These are phyloP conservation scores for Eucalyptus sp. DNA, from an alignment of 345 rosid genomes.

Conservation along the genomic window DNA sequence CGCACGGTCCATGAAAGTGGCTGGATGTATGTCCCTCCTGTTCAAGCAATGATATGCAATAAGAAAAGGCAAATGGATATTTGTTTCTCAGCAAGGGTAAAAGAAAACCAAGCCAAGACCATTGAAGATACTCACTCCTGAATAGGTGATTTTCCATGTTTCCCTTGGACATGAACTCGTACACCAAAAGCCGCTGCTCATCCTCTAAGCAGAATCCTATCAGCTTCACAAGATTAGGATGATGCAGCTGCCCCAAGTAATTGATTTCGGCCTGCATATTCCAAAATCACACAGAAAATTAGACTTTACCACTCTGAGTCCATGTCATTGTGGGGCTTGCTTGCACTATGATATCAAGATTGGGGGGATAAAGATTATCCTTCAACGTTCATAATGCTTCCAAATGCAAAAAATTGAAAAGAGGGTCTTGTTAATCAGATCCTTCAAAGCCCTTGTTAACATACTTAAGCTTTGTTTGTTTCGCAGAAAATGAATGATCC, in stretches of 20 bases:
- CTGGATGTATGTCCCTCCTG: constrained; percentile 85
- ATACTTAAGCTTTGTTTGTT: neutral
- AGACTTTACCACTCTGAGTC: neutral
- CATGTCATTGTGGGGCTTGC: neutral
- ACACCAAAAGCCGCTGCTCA: constrained; percentile 58
- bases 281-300: neutral
- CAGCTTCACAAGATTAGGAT: constrained; percentile 69
- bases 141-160: constrained; percentile 77
- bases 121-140: constrained; percentile 35
- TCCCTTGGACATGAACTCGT: constrained; percentile 70
- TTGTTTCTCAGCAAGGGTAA: neutral
- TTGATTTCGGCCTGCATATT: constrained; percentile 54
- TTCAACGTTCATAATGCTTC: neutral
- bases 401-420: neutral
- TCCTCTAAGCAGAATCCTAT: constrained; percentile 74
- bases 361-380: neutral
- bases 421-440: neutral
- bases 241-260: constrained; percentile 53
- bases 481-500: neutral
- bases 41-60: neutral
- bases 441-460: neutral
- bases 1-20: constrained; percentile 84
- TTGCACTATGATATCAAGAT: neutral
- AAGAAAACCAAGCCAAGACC: neutral
- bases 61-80: neutral